Percentiles rank a stretch among this genome's conserved stretches.
phyloP scores from a whole-genome alignment of 805 yeast genomes.

The Ogataea minuta region DNA sequence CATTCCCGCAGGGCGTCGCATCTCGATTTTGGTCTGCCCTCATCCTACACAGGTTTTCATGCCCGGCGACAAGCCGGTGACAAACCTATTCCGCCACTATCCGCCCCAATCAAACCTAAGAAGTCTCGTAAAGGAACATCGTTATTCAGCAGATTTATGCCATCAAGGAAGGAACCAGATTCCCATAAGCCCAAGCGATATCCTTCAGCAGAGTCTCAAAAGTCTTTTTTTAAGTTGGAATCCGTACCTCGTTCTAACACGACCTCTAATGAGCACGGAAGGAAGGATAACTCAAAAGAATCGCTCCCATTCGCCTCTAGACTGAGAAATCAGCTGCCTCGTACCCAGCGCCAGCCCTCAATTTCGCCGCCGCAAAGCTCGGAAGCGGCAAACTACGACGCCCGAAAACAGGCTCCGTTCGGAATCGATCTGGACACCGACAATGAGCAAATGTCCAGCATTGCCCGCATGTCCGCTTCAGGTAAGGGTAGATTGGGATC shows the following conservation, averaged over 20 bases:
- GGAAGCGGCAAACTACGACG: constrained; percentile 3
- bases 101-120: constrained; percentile 21
- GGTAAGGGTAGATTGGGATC: constrained; percentile 28
- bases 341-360: constrained; percentile 1
- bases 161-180: constrained; percentile 30
- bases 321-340: constrained; percentile 5
- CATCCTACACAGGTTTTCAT: constrained; percentile 33
- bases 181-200: constrained; percentile 8
- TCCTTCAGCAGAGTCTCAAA: constrained; percentile 1
- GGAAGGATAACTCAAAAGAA: background rate
- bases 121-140: constrained; percentile 24
- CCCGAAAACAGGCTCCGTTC: background rate
- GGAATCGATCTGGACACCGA: constrained; percentile 29
- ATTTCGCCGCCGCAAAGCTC: constrained; percentile 11
- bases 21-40: constrained; percentile 17
- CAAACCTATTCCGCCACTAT: constrained; percentile 17
- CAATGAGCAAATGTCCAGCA: constrained; percentile 19
- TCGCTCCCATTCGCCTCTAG: background rate
- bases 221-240: constrained; percentile 15
- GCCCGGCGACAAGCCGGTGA: constrained; percentile 17
- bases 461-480: constrained; percentile 19
- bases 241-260: background rate
- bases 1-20: constrained; percentile 6
- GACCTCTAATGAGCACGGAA: background rate
- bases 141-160: constrained; percentile 25